Evolutionary conservation across 176 grass and related monocot genomes (phyloP), one percentile per base, ranked within the genome.

Genomic region (Musa schizocarpa): DNA sequence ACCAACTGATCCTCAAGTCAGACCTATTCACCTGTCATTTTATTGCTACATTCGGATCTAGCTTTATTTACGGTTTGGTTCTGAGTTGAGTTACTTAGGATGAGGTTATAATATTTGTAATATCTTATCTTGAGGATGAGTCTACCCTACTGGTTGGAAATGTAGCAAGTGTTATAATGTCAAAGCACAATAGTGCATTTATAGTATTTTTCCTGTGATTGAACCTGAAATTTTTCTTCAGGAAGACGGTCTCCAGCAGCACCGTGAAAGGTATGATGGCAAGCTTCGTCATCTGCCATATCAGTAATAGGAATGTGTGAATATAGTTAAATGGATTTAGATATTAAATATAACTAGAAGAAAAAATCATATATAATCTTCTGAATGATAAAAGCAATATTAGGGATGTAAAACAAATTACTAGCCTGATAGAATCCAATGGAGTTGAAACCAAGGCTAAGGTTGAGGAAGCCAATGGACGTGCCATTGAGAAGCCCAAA

Each of bases 241-340:
- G 79, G 66, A 99, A 99, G 24, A 95, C 72, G 21, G 96, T 99
- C 82, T 99, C 96, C 85, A 99, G 68, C 25, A 94, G 82, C 80
- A 99, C 91, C 20, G 96, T 99, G 77, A 99, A 99, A 78, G 96
- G 96, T 89, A 99, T 99, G 80, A 99, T 92, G 4, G 95, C 95
- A 74, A 99, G 80, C 81, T 99, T 99, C 56, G 95, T 99, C 95
- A 99, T 99, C 95, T 99, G 91, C 79, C 83, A 77, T 77, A 81
- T 8, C 20, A 74, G 11, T 55, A 34, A 56, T 1, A 29, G 5
- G 13, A 54, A 9, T 55, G 53, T 3, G 57, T n/a, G n/a, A 14
- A 62, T 17, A 62, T 21, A n/a, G 9, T 19, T 17, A 34, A 34
- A 34, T 5, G 29, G 34, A 43, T 43, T 43, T 43, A 43, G 34